Percentiles rank a stretch among this genome's conserved stretches.
These are phyloP conservation scores for Rhododendron mucronatum DNA, from an alignment of 148 eudicot species.

Conservation along the genomic window DNA sequence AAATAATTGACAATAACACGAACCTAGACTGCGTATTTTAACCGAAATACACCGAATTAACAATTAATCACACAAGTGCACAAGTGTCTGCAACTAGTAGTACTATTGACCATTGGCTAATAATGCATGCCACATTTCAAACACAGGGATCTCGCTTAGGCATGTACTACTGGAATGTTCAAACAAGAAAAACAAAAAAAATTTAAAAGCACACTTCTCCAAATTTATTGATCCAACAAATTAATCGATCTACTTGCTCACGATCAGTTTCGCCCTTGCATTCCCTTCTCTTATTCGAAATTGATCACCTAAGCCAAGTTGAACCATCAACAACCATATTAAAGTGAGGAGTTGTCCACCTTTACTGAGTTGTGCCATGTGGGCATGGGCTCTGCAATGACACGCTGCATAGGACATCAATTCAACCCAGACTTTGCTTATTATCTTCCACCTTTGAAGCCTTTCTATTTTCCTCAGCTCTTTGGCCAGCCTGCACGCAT, in stretches of 20 bases:
- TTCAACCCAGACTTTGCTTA: constrained; percentile 22
- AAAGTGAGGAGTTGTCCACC: constrained; percentile 13
- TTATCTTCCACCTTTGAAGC: not conserved
- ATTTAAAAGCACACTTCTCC: not conserved
- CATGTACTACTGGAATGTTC: not conserved
- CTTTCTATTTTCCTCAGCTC: not conserved
- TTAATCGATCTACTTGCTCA: not conserved
- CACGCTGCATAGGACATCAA: constrained; percentile 8
- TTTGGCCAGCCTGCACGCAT: constrained; percentile 13
- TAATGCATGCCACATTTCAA: not conserved
- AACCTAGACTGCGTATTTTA: too few relatives aligned
- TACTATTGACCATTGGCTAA: not conserved
- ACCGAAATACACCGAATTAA: too few relatives aligned
- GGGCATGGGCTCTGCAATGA: constrained; percentile 1
- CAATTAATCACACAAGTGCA: too few relatives aligned
- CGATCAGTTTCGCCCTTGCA: not conserved
- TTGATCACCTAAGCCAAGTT: constrained; percentile 16
- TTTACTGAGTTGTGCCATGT: constrained; percentile 14
- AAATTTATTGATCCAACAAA: not conserved
- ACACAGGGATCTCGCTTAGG: not conserved
- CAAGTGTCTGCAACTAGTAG: not conserved
- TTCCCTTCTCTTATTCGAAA: constrained; percentile 12
- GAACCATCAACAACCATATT: constrained; percentile 23
- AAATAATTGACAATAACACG: too few relatives aligned
- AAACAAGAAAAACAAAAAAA: not conserved